Base-by-base conservation (phyloP, 75 land plant species). In the Isoetes taiwanensis region DNA sequence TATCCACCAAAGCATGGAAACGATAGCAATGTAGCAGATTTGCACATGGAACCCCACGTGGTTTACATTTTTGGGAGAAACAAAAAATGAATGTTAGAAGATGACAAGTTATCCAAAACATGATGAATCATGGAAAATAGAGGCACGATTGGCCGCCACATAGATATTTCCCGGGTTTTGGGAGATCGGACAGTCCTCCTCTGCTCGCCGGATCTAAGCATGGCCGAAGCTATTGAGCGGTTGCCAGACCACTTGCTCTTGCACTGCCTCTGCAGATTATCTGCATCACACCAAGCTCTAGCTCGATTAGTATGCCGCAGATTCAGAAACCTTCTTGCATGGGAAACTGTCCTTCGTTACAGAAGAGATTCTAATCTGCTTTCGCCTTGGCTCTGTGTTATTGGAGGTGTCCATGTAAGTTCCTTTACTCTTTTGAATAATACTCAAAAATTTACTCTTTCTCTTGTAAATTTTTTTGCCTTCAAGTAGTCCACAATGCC, bases 401-500 rank as follows among this genome's bases (percentile, higher is more conserved):
- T 59, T 23, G 61, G 61, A 2, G 61, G 61, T 3, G 35, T 59
- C 42, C 61, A 59, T 41, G 61, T 59, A 32, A 14, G 39, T 9
- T 37, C 14, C 12, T 37, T 9, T 37, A 14, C 14, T 9, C 14
- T 9, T 37, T 9, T 37, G 39, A 9, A 37, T 14, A 14, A 37
- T 37, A 37, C 39, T 9, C 14, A 37, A 9, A 37, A 9, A 37
- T 14, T 9, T 37, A 37, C 39, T 9, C 14, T 9, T 14, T 9
- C 14, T 9, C 14, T 9, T 14, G 14, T 37, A 37, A 9, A 37
- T 37, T 9, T 37, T 37, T 37, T 9, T 37, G 14, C 39, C 12
- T 37, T 14, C 14, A 9, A 37, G 9, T 9, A 14, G 14, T 9
- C 11, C 11, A 37, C 14, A 9, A 9, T 14, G 38, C 38, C 11